phyloP scores from a whole-genome alignment of 495 filamentous ascomycete genomes.

The Penicillium angulare region DNA sequence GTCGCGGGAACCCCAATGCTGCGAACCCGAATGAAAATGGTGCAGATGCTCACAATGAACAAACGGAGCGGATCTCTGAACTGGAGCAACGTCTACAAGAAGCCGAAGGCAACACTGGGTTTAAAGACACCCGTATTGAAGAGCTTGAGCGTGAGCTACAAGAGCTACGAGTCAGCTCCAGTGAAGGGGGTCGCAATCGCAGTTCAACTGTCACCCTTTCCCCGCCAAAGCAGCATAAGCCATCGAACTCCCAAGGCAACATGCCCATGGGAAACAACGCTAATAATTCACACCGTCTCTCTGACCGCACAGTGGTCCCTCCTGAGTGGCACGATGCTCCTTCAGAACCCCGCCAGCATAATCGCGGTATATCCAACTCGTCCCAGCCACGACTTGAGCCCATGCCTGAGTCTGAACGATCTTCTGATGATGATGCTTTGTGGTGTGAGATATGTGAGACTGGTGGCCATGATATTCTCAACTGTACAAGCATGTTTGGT shows the following conservation, averaged over 20 bases:
- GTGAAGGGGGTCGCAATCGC: constrained; percentile 27
- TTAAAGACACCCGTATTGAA: constrained; percentile 74
- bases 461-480: constrained; percentile 89
- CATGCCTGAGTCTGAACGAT: constrained; percentile 72
- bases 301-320: constrained; percentile 47
- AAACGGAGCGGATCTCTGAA: constrained; percentile 35
- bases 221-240: constrained; percentile 36
- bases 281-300: constrained; percentile 42
- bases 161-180: constrained; percentile 43
- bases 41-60: constrained; percentile 18
- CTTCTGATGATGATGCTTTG: constrained; percentile 71
- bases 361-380: constrained; percentile 30
- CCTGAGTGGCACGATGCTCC: constrained; percentile 42
- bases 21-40: constrained; percentile 29
- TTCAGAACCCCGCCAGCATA: constrained; percentile 32
- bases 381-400: constrained; percentile 44
- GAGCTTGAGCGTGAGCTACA: constrained; percentile 89
- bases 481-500: constrained; percentile 84
- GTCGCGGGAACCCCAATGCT: constrained; percentile 58
- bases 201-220: constrained; percentile 45
- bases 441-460: constrained; percentile 98
- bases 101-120: constrained; percentile 65
- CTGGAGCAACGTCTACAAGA: constrained; percentile 79
- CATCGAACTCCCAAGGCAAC: constrained; percentile 33
- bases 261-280: constrained; percentile 20